Conservation (phyloP, 2,329 filamentous ascomycete species). For the Apiospora rasikravindrae region DNA sequence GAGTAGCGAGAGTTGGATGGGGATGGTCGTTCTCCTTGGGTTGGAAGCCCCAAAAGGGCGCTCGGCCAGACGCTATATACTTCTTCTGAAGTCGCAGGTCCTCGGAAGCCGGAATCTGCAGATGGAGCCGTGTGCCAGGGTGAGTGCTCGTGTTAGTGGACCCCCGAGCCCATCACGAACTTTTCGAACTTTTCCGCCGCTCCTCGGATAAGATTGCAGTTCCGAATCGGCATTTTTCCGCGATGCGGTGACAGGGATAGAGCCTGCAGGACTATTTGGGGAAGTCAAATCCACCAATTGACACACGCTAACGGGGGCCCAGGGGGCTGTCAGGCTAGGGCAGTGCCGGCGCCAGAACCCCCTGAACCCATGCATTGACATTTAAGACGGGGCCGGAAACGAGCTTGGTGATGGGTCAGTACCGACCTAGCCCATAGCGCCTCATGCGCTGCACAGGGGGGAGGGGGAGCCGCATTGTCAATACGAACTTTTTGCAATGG, state of each 20-base stretch:
- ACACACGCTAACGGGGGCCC: neutral
- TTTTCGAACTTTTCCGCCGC: neutral
- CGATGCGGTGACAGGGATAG: neutral
- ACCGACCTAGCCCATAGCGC: neutral
- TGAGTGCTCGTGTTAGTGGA: conserved; percentile 16
- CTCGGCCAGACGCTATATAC: conserved; percentile 1
- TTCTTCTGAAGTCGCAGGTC: too few species aligned
- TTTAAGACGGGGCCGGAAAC: neutral
- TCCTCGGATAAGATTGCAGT: neutral
- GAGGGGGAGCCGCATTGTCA: neutral
- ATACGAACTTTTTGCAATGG: neutral
- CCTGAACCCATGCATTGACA: neutral
- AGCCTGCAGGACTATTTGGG: neutral
- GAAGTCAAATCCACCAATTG: neutral
- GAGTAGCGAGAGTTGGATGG: conserved; percentile 7
- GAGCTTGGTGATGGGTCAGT: neutral
- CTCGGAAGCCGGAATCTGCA: neutral
- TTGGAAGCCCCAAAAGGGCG: neutral
- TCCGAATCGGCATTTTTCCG: neutral
- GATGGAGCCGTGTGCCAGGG: neutral
- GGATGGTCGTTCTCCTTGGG: neutral
- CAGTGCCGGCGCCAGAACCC: neutral
- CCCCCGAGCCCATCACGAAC: neutral
- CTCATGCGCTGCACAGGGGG: neutral
- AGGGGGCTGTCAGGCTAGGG: neutral